Conservation (phyloP, 83 land plant genomes). For the Diphasiastrum complanatum region DNA sequence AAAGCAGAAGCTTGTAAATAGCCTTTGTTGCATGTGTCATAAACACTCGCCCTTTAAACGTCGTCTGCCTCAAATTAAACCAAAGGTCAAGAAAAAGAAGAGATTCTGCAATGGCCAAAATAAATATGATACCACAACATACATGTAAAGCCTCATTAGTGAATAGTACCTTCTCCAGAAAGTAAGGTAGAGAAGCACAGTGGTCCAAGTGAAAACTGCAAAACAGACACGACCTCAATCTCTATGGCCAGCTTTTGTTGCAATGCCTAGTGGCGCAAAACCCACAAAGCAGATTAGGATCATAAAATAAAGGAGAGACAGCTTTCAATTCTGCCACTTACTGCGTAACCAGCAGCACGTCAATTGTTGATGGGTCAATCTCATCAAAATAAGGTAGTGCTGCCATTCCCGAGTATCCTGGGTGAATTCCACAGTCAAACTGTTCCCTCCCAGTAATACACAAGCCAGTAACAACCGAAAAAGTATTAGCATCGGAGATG, state of each 20-base stretch:
- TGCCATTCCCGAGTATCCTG: conserved; percentile 91
- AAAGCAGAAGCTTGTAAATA: conserved; percentile 77
- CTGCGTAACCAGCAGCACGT: conserved; percentile 96
- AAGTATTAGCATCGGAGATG: too few relatives aligned
- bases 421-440: conserved; percentile 99
- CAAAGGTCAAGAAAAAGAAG: too few relatives aligned
- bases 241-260: too few relatives aligned
- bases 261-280: background rate
- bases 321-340: too few relatives aligned
- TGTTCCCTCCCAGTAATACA: conserved; percentile 15
- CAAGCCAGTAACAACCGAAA: background rate
- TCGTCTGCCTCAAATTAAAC: conserved; percentile 67
- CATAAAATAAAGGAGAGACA: too few relatives aligned
- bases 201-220: conserved; percentile 98
- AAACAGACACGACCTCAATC: too few relatives aligned
- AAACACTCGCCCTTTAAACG: conserved; percentile 85
- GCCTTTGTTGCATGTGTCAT: conserved; percentile 99
- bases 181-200: conserved; percentile 97
- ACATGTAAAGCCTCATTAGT: too few relatives aligned
- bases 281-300: background rate
- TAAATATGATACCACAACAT: too few relatives aligned
- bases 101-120: too few relatives aligned
- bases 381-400: conserved; percentile 98
- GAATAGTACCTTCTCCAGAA: conserved; percentile 80
- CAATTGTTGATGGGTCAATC: conserved; percentile 91